Base-by-base conservation (phyloP, 2,329 filamentous ascomycete genomes). In the Phaeosphaeria sp. region DNA sequence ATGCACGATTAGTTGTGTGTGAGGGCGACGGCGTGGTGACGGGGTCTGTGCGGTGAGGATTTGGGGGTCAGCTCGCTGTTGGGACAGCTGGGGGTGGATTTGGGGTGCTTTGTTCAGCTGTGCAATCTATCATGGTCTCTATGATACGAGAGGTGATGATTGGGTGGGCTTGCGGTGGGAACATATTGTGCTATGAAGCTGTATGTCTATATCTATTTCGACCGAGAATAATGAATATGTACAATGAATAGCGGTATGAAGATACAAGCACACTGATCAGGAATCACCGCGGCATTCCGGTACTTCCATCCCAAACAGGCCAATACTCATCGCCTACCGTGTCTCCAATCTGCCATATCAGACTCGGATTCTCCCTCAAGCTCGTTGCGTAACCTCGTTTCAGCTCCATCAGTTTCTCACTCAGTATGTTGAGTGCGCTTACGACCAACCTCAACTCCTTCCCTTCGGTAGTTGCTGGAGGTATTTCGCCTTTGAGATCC, bases 281-380 rank as follows among this genome's bases (percentile, higher is more conserved):
- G 7, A 39, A 39, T 48, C 44, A 49, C 33, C 52, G 33, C 43
- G 39, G 20, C 52, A 50, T 54, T 3, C 46, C 52, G 39, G 36
- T 55, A 36, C 50, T 52, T 13, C 49, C 54, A 47, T 50, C 59
- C 64, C 64, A 68, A 41, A 62, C 53, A 2, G 63, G 63, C 65
- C 65, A 68, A 50, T 61, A 67, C 1, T 43, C 52, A 6, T 56
- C 53, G 5, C 42, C 50, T 2, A 51, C 48, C 10, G 30, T 30
- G n/a, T 23, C 59, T 33, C 57, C 58, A 54, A 63, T 65, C 50
- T 69, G 65, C 72, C 72, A 75, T 18, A 75, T 64, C 56, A 75
- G 50, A 53, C 67, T 64, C 3, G 72, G 69, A 49, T 72, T 71
- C 33, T 59, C 63, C 30, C 62, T 60, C 39, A 75, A 39, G 9